phyloP scores from a whole-genome alignment of 805 yeast species.

The Saturnispora sekii region DNA sequence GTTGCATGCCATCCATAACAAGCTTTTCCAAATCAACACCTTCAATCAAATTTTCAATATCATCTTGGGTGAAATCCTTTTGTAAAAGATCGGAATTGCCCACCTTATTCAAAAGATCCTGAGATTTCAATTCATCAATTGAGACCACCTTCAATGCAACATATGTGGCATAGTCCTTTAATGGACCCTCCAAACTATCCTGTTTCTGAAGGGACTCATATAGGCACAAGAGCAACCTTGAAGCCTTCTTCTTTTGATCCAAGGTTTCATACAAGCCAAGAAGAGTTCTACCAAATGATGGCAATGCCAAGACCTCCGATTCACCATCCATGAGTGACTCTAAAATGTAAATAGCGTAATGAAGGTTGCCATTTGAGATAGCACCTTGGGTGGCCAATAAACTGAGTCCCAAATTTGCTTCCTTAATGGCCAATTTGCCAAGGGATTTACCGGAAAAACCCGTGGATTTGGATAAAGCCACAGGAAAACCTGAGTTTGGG shows the following conservation, averaged over 20 bases:
- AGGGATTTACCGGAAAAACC: constrained; percentile 14
- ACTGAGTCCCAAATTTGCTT: constrained; percentile 23
- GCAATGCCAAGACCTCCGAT: constrained; percentile 19
- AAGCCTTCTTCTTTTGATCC: constrained; percentile 29
- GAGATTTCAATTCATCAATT: constrained; percentile 25
- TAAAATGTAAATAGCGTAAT: constrained; percentile 28
- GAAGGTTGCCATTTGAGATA: constrained; percentile 22
- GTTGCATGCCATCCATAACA: constrained; percentile 22
- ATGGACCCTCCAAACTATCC: constrained; percentile 6
- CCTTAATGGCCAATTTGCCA: constrained; percentile 28
- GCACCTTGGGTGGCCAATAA: constrained; percentile 30
- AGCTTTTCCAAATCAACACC: constrained; percentile 27
- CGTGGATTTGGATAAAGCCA: not conserved
- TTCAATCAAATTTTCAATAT: constrained; percentile 21
- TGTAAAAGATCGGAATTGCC: constrained; percentile 14
- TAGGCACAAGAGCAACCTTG: constrained; percentile 25
- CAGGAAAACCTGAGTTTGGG: constrained; percentile 21
- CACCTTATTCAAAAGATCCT: constrained; percentile 21
- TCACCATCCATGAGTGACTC: constrained; percentile 21
- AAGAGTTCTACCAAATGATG: constrained; percentile 43
- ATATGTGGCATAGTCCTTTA: constrained; percentile 20
- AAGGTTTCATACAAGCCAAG: constrained; percentile 40
- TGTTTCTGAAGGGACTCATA: constrained; percentile 13
- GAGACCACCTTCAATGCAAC: constrained; percentile 31
- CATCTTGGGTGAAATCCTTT: constrained; percentile 8